Evolutionary conservation across 768 basidiomycete species (phyloP), one percentile per base, ranked within the genome.

Genomic region (Naematelia encephala): DNA sequence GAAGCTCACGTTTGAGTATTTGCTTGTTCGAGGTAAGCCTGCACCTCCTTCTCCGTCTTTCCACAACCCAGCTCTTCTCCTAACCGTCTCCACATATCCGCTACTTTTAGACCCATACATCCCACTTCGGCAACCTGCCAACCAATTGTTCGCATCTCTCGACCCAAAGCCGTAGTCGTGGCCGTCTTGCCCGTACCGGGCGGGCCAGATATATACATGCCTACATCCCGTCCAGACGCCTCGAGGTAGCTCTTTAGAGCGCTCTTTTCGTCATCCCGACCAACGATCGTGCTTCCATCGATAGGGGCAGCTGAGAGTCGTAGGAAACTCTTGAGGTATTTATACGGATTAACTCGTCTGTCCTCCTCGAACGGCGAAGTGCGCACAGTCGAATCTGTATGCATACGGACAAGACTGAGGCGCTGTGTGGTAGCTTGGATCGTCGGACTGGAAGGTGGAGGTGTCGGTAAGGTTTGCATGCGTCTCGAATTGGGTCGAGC

Each of bases 131-230:
- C 67, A 16, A 72, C 65, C 8, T 54, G 57, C 73, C 75, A 75
- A 1, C 66, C 66, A 26, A 65, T 58, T 5, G 26, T 39, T 1
- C 23, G 25, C 52, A 67, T 30, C 27, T 69, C 66, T 12, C 67
- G 42, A 2, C 70, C 73, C 16, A 78, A 45, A 11, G 68, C 66
- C 39, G 71, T 71, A 16, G 77, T 69, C 26, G 72, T 50, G 23
- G 76, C 77, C 12, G 77, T 78, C 67, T 78, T 99, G 8, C 96
- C 94, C 1, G 90, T 91, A 1, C 93, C 94, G 2, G 92, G 91
- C 1, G 90, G 85, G 8, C 94, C 94, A 8, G 92, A 93, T 53
- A 97, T 86, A 76, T 93, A 97, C 58, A 73, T 60, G 16, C 66
- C 71, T 1, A 62, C 66, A 25, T 68, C 70, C 19, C 46, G 23